Conservation (phyloP, 73 alveolate species). For the Durusdinium trenchii region DNA sequence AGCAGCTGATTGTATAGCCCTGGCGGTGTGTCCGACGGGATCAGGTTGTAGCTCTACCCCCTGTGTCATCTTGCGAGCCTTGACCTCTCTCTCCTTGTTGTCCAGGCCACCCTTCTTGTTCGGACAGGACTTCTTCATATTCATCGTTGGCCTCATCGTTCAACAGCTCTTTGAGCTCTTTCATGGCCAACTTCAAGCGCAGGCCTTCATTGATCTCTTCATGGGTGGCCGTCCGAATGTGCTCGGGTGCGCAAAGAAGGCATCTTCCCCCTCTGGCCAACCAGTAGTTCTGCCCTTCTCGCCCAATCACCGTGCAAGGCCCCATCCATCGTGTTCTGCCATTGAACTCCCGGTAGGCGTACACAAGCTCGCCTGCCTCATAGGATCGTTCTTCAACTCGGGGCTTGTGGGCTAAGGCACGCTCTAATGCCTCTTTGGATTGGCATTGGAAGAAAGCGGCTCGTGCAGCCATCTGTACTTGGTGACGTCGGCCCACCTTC, state of each 20-base stretch:
- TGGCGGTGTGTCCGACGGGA: background rate
- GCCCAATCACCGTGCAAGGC: background rate
- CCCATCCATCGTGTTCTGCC: background rate
- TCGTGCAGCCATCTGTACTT: background rate
- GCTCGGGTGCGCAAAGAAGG: background rate
- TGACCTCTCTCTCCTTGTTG: background rate
- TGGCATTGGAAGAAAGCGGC: background rate
- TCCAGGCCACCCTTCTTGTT: background rate
- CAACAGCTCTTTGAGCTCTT: background rate
- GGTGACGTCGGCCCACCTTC: background rate
- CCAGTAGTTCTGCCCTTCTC: constrained; percentile 1
- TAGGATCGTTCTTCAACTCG: background rate
- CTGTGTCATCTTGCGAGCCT: background rate
- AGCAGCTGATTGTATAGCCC: background rate
- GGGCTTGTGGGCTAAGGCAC: background rate
- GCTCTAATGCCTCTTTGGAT: background rate
- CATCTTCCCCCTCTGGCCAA: background rate
- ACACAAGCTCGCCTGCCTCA: background rate
- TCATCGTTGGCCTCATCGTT: background rate
- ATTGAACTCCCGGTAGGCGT: background rate
- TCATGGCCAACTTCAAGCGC: background rate
- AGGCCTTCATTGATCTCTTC: background rate
- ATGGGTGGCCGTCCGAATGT: background rate
- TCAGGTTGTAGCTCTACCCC: background rate
- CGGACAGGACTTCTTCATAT: background rate